phyloP scores from a whole-genome alignment of 768 basidiomycete genomes.

The Calocera viscosa region DNA sequence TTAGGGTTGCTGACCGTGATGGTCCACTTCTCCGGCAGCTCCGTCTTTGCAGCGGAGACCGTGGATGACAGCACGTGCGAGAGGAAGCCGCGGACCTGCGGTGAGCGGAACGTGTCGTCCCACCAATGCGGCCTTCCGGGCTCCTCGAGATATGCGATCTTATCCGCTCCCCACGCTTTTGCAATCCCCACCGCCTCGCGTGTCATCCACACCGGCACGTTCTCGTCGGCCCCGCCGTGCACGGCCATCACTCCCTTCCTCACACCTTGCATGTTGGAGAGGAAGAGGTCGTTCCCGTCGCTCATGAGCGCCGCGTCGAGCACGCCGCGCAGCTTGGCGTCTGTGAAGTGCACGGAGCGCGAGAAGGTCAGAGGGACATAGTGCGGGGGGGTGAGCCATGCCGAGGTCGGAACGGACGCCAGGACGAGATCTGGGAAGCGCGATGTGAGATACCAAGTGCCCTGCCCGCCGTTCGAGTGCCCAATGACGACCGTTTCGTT shows the following conservation, averaged over 20 bases:
- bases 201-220: conserved; percentile 80
- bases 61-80: conserved; percentile 23
- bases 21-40: conserved; percentile 38
- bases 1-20: conserved; percentile 58
- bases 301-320: conserved; percentile 62
- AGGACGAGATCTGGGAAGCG: conserved; percentile 57
- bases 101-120: conserved; percentile 42
- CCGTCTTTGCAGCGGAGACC: conserved; percentile 12
- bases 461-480: conserved; percentile 90
- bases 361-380: conserved; percentile 66
- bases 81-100: conserved; percentile 46
- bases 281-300: conserved; percentile 78
- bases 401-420: conserved; percentile 63
- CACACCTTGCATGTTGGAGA: conserved; percentile 50
- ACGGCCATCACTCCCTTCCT: conserved; percentile 59
- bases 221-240: conserved; percentile 71
- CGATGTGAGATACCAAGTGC: conserved; percentile 66
- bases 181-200: conserved; percentile 51
- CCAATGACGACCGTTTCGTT: conserved; percentile 52
- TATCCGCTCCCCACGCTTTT: conserved; percentile 42
- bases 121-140: conserved; percentile 60
- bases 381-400: conserved; percentile 74
- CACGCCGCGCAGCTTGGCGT: conserved; percentile 58
- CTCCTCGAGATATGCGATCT: conserved; percentile 50
- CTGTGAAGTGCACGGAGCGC: conserved; percentile 63